A percentile compares a stretch with the other conserved stretches of the same genome.
phyloP scores from a whole-genome alignment of 108 stramenopile species.

The Skeletonema grethae region DNA sequence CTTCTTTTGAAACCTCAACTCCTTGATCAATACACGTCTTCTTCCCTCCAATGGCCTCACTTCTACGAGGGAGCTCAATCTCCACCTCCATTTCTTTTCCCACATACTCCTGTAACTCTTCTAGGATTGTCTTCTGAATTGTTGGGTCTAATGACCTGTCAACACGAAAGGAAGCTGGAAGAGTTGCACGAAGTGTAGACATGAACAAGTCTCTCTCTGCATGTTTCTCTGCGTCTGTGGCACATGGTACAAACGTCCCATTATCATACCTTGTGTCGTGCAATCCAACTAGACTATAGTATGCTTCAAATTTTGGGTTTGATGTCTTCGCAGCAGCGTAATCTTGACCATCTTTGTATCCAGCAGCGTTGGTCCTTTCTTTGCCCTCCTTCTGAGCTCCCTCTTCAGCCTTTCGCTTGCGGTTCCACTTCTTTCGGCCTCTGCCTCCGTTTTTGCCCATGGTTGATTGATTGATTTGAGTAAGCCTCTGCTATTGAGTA shows the following conservation, averaged over 20 bases:
- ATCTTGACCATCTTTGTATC: conserved; percentile 14
- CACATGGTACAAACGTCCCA: conserved; percentile 51
- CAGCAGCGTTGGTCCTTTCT: conserved; percentile 25
- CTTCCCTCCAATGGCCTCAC: conserved; percentile 41
- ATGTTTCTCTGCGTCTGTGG: conserved; percentile 58
- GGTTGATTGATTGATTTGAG: not conserved
- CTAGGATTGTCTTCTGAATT: conserved; percentile 53
- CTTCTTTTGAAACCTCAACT: conserved; percentile 5
- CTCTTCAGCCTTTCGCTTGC: conserved; percentile 48
- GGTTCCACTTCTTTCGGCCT: conserved; percentile 37
- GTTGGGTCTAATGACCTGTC: conserved; percentile 65
- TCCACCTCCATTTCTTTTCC: conserved; percentile 79
- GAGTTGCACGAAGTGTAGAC: conserved; percentile 48
- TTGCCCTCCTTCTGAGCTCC: conserved; percentile 30
- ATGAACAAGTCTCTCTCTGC: conserved; percentile 68
- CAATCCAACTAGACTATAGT: conserved; percentile 75
- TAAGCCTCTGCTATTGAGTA: too few relatives aligned
- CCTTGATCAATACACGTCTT: conserved; percentile 32
- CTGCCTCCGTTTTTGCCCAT: conserved; percentile 8
- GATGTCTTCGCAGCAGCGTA: conserved; percentile 46
- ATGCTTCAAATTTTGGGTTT: conserved; percentile 83
- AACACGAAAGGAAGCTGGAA: conserved; percentile 84
- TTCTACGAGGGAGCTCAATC: conserved; percentile 56
- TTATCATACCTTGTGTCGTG: conserved; percentile 45
- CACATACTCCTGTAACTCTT: conserved; percentile 68